phyloP scores from a whole-genome alignment of 768 basidiomycete species.

The Phylloporus sp. region DNA sequence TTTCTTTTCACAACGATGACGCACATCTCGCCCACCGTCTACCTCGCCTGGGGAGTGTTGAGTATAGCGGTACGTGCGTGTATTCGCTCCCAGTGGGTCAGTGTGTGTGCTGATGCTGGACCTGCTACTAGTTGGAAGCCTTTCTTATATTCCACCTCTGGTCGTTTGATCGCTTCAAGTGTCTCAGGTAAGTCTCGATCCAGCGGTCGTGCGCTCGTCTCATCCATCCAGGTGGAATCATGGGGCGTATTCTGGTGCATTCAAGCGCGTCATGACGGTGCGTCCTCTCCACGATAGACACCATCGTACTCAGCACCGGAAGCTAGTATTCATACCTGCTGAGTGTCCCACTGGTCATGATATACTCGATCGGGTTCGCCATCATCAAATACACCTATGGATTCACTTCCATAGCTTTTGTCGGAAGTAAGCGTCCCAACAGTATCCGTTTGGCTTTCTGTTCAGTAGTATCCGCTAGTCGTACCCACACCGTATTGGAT shows the following conservation, averaged over 20 bases:
- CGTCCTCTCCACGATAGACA: slow-evolving; percentile 13
- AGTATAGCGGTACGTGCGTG: slow-evolving; percentile 43
- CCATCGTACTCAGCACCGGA: background rate
- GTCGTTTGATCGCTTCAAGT: slow-evolving; percentile 77
- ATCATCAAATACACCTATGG: slow-evolving; percentile 75
- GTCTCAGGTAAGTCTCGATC: slow-evolving; percentile 45
- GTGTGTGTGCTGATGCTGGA: background rate
- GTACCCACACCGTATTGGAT: slow-evolving; percentile 58
- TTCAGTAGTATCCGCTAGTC: slow-evolving; percentile 42
- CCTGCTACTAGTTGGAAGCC: slow-evolving; percentile 42
- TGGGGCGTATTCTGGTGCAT: slow-evolving; percentile 64
- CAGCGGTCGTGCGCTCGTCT: background rate
- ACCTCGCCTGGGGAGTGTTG: slow-evolving; percentile 61
- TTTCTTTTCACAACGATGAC: too few relatives aligned
- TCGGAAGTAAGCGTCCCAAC: slow-evolving; percentile 36
- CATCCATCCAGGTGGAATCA: slow-evolving; percentile 57
- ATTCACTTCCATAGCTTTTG: slow-evolving; percentile 40
- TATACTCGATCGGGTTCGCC: slow-evolving; percentile 60
- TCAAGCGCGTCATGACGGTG: slow-evolving; percentile 85
- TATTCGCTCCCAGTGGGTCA: background rate
- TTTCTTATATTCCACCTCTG: slow-evolving; percentile 75
- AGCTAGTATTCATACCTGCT: slow-evolving; percentile 70
- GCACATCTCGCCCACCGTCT: slow-evolving; percentile 57
- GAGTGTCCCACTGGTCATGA: slow-evolving; percentile 55
- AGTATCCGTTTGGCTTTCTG: background rate